Conservation (phyloP, 83 land plant genomes). For the Diphasiastrum complanatum region DNA sequence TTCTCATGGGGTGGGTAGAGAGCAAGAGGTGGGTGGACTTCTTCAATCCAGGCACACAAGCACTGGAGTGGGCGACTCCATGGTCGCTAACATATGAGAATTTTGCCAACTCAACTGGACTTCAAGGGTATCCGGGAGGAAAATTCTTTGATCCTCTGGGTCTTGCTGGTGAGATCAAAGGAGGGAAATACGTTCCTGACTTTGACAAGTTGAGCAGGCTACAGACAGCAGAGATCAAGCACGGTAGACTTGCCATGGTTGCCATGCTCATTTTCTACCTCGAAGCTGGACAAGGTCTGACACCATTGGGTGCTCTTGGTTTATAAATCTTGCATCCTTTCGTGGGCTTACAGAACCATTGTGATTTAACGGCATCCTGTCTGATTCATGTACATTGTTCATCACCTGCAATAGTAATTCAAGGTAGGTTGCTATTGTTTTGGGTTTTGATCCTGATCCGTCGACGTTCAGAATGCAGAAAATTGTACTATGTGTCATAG, state of each 20-base stretch:
- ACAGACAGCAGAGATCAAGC: slow-evolving; percentile 93
- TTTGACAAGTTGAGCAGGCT: slow-evolving; percentile 70
- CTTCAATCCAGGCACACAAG: slow-evolving; percentile 79
- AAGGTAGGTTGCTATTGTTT: too few relatives aligned
- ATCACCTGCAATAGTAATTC: too few relatives aligned
- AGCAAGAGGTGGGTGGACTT: slow-evolving; percentile 92
- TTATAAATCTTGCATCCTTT: too few relatives aligned
- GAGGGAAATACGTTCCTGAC: slow-evolving; percentile 73
- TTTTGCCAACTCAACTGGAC: slow-evolving; percentile 87
- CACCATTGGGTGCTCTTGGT: slow-evolving; percentile 83
- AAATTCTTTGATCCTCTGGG: slow-evolving; percentile 86
- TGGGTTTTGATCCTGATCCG: too few relatives aligned
- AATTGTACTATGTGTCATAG: too few relatives aligned
- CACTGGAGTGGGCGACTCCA: slow-evolving; percentile 96
- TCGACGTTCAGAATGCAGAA: too few relatives aligned
- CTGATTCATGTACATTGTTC: too few relatives aligned
- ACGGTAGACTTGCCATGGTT: slow-evolving; percentile 82
- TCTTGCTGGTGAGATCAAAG: slow-evolving; percentile 53
- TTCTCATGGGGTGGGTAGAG: slow-evolving; percentile 98
- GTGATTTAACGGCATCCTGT: too few relatives aligned
- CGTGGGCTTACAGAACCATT: too few relatives aligned
- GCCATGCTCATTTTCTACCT: slow-evolving; percentile 98
- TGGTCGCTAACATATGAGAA: slow-evolving; percentile 90
- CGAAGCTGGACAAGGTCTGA: slow-evolving; percentile 94
- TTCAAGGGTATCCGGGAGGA: slow-evolving; percentile 96